Evolutionary conservation across 139 green algal species (phyloP).

Genomic region (Ettlia oleoabundans): DNA sequence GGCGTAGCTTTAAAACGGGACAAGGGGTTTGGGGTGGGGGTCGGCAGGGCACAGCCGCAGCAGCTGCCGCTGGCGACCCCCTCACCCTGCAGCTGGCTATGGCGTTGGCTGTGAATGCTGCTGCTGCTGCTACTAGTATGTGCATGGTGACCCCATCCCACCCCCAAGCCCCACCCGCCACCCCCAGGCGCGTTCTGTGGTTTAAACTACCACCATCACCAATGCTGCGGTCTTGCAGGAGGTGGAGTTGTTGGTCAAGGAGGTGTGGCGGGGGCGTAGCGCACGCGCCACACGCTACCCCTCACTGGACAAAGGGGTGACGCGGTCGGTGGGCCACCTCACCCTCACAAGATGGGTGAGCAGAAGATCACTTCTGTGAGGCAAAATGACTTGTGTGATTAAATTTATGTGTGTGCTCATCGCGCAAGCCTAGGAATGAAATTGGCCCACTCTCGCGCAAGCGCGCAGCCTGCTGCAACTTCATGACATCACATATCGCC

Average conservation of each 20-base stretch:
- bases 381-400: background rate
- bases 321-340: slow-evolving; percentile 70
- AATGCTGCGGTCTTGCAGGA: background rate
- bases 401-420: background rate
- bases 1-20: too few relatives aligned
- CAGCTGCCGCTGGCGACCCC: too few relatives aligned
- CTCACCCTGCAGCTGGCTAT: too few relatives aligned
- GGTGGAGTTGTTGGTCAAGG: slow-evolving; percentile 55
- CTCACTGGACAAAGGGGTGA: slow-evolving; percentile 69
- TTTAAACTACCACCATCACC: background rate
- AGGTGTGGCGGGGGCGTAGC: slow-evolving; percentile 37
- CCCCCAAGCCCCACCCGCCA: too few relatives aligned
- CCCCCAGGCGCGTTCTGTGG: too few relatives aligned
- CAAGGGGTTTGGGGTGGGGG: too few relatives aligned
- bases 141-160: too few relatives aligned
- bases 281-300: slow-evolving; percentile 37
- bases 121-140: too few relatives aligned
- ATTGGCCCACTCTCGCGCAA: background rate
- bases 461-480: background rate
- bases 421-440: background rate
- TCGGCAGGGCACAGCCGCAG: too few relatives aligned
- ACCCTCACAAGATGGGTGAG: slow-evolving; percentile 71
- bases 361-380: too few relatives aligned
- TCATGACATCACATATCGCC: background rate
- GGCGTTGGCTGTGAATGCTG: too few relatives aligned